Evolutionary conservation across 1,284 basidiomycete species (phyloP).

Genomic region (Papiliotrema laurentii): DNA sequence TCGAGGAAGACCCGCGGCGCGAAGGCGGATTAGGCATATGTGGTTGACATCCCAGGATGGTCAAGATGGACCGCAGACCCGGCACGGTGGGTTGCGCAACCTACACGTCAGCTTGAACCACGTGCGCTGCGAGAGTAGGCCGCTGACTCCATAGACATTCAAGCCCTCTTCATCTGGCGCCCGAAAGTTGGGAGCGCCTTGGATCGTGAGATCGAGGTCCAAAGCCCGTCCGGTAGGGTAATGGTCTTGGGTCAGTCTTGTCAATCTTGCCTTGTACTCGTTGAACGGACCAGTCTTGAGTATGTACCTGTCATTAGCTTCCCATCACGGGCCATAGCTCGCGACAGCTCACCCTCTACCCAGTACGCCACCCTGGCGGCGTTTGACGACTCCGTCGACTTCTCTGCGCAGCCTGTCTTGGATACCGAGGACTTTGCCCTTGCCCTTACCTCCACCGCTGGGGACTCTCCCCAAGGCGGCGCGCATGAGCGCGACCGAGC

Average conservation of each 20-base stretch:
- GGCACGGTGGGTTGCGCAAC: slow-evolving; percentile 90
- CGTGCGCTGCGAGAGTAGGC: neutral
- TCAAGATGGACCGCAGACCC: slow-evolving; percentile 86
- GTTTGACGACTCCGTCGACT: slow-evolving; percentile 67
- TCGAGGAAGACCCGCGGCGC: slow-evolving; percentile 2
- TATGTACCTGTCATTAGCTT: slow-evolving; percentile 56
- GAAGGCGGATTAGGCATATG: slow-evolving; percentile 16
- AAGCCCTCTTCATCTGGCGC: slow-evolving; percentile 68
- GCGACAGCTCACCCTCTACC: slow-evolving; percentile 56
- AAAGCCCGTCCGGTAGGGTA: slow-evolving; percentile 81
- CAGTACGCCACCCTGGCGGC: slow-evolving; percentile 79
- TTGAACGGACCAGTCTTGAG: slow-evolving; percentile 66
- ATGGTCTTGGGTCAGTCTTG: slow-evolving; percentile 56
- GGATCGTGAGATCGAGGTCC: slow-evolving; percentile 82
- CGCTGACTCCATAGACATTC: slow-evolving; percentile 73
- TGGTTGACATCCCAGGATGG: slow-evolving; percentile 75
- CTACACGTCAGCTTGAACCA: slow-evolving; percentile 6
- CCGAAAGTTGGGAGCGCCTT: slow-evolving; percentile 92
- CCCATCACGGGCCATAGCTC: neutral
- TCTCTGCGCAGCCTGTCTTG: slow-evolving; percentile 35
- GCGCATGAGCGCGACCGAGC: neutral
- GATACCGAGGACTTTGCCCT: slow-evolving; percentile 26
- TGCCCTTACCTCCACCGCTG: slow-evolving; percentile 5
- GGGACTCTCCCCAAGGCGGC: neutral
- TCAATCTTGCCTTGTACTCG: neutral